Evolutionary conservation across 2,329 filamentous ascomycete species (phyloP).

Genomic region (Hortaea sp.): DNA sequence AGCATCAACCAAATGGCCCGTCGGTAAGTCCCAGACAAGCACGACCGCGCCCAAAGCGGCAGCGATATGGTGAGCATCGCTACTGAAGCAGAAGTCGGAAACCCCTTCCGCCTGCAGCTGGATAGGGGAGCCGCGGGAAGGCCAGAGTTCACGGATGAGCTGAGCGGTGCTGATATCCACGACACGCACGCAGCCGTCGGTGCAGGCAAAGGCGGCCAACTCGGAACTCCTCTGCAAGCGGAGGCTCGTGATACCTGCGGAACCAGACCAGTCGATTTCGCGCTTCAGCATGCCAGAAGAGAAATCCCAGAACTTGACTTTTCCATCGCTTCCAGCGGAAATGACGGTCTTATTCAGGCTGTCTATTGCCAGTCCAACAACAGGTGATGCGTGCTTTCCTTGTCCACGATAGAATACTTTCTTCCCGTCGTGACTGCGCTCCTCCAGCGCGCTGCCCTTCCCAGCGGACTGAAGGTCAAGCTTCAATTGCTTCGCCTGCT

Average conservation of each 20-base stretch:
- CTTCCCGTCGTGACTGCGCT: conserved; percentile 33
- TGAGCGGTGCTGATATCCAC: conserved; percentile 85
- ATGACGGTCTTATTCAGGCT: conserved; percentile 78
- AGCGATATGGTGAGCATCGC: conserved; percentile 87
- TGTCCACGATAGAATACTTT: conserved; percentile 39
- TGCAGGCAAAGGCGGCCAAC: conserved; percentile 77
- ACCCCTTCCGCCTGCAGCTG: conserved; percentile 14
- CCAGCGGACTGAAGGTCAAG: conserved; percentile 38
- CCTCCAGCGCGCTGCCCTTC: conserved; percentile 20
- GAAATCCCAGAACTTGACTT: conserved; percentile 97
- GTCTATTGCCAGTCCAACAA: conserved; percentile 83
- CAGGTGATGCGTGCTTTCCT: conserved; percentile 67
- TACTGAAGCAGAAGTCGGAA: conserved; percentile 58
- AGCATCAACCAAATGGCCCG: conserved; percentile 87
- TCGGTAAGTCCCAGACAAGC: conserved; percentile 90
- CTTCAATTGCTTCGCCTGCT: conserved; percentile 67
- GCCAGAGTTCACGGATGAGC: conserved; percentile 88
- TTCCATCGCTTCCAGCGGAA: conserved; percentile 82
- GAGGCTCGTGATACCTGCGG: conserved; percentile 64
- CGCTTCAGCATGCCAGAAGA: conserved; percentile 67
- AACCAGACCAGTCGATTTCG: conserved; percentile 74
- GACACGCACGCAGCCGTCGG: conserved; percentile 77
- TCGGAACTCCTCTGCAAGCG: conserved; percentile 77
- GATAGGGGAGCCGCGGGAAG: conserved; percentile 38
- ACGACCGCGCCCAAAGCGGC: conserved; percentile 73